These are phyloP conservation scores for Bathelium albidoporum DNA, from an alignment of 495 filamentous ascomycete species.

Conservation along the genomic window DNA sequence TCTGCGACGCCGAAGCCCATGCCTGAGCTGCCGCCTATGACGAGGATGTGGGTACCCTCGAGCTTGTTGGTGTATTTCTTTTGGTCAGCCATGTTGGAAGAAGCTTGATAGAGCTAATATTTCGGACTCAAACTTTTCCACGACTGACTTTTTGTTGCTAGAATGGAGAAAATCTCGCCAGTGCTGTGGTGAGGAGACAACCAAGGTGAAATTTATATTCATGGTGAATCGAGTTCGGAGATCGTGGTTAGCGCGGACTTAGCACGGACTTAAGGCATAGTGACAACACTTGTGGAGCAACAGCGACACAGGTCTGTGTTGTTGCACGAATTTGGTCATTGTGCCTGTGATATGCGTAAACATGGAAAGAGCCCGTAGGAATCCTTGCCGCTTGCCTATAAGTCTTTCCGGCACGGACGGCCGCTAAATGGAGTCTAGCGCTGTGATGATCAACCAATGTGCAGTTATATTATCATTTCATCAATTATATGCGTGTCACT, in stretches of 20 bases:
- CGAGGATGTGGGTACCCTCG: constrained; percentile 14
- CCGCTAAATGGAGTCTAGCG: no score
- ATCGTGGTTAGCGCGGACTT: not conserved
- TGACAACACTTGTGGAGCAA: no score
- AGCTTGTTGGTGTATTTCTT: constrained; percentile 24
- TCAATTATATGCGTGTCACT: no score
- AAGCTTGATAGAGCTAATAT: no score
- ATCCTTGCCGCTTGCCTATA: no score
- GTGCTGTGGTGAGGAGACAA: not conserved
- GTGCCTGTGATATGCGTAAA: not conserved
- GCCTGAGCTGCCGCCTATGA: constrained; percentile 24
- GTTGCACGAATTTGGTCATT: not conserved
- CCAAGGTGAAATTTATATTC: not conserved
- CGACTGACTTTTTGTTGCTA: no score
- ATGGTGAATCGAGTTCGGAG: not conserved
- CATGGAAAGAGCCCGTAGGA: not conserved
- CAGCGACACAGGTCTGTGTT: not conserved
- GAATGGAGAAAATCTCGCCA: not conserved
- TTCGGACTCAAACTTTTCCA: no score
- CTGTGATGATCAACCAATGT: no score
- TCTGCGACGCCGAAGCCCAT: constrained; percentile 31
- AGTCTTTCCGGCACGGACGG: no score
- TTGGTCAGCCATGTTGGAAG: constrained; percentile 18
- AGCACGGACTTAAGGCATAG: not conserved
- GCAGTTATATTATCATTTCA: no score